Conservation (phyloP, 345 rosid species). For the Euclidium syriacum region DNA sequence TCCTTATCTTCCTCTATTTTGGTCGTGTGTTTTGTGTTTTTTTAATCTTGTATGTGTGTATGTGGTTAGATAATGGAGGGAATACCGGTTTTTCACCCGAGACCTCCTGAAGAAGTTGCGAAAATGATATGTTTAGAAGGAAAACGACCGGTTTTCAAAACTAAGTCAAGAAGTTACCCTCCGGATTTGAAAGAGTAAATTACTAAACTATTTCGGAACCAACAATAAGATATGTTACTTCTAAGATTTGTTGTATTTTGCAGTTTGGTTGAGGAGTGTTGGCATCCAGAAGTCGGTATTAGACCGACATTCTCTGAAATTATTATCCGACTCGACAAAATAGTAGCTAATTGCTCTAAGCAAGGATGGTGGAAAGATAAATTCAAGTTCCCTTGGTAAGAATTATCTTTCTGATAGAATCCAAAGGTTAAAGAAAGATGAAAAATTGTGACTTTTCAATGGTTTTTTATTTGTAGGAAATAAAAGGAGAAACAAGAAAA, state of each 20-base stretch:
- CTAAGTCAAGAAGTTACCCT: conserved; percentile 60
- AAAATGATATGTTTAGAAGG: conserved; percentile 68
- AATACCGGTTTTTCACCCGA: conserved; percentile 60
- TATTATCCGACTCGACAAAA: conserved; percentile 64
- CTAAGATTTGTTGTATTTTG: background rate
- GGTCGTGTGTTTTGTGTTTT: background rate
- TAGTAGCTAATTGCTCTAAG: conserved; percentile 60
- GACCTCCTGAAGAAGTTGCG: conserved; percentile 56
- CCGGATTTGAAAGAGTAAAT: conserved; percentile 81
- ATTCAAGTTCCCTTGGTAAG: conserved; percentile 91
- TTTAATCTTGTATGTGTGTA: background rate
- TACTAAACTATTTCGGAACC: background rate
- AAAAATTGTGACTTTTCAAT: background rate
- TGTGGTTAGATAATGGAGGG: conserved; percentile 77
- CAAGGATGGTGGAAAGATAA: conserved; percentile 93
- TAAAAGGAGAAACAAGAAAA: conserved; percentile 6
- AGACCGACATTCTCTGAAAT: conserved; percentile 86
- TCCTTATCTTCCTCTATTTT: background rate
- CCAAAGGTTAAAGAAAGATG: background rate
- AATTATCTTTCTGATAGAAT: background rate
- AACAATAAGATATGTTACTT: background rate
- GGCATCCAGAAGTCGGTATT: conserved; percentile 50
- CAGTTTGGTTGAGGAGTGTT: conserved; percentile 89
- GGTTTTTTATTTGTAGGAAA: conserved; percentile 17
- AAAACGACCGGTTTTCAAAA: conserved; percentile 62